Percentiles rank a stretch among this genome's conserved stretches.
These are phyloP conservation scores for Tulasnella sp. DNA, from an alignment of 768 basidiomycete species.

Conservation along the genomic window DNA sequence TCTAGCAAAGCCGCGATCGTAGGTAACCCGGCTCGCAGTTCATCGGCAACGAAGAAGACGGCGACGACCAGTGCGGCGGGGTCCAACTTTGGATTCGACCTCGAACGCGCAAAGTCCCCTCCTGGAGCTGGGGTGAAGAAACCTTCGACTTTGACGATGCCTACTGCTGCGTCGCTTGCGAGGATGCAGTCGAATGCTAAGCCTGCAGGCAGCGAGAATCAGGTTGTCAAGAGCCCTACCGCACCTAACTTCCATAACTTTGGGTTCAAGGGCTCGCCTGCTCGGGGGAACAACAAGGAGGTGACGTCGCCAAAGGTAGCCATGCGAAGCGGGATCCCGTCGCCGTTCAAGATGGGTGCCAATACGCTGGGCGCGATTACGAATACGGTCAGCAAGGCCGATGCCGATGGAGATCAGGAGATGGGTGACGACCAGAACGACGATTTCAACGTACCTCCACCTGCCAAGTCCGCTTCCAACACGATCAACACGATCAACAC, in stretches of 20 bases:
- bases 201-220: background rate
- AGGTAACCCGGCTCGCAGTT: background rate
- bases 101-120: background rate
- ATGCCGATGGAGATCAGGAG: background rate
- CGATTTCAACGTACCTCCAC: background rate
- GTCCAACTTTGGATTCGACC: background rate
- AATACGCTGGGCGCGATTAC: background rate
- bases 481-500: background rate
- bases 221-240: background rate
- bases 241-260: background rate
- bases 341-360: background rate
- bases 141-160: constrained; percentile 13
- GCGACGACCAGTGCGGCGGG: background rate
- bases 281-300: background rate
- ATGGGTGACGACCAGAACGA: background rate
- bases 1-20: background rate
- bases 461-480: background rate
- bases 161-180: constrained; percentile 14
- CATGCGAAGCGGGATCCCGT: background rate
- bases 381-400: background rate
- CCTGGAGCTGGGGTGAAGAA: background rate
- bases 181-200: background rate
- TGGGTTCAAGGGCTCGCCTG: background rate
- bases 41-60: background rate
- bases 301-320: background rate